Evolutionary conservation across 1,139 yeast genomes (phyloP), one percentile per base, ranked within the genome.

Genomic region (Sugiyamaella grinbergsii): DNA sequence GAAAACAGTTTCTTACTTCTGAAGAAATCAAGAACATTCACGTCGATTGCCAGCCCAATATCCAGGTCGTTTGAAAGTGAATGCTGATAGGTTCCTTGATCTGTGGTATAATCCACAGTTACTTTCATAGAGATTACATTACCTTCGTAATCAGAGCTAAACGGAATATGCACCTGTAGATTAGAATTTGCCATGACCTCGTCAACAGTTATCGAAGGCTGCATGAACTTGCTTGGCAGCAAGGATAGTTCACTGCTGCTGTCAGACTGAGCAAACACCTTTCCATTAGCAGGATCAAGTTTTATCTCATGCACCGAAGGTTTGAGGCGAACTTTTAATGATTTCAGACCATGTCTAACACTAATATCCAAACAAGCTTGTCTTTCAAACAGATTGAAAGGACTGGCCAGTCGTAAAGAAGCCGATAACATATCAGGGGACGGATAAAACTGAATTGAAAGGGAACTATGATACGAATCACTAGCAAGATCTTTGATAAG

Each of bases 1-100:
- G 91, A 82, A 58, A 79, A 83, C 1, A 86, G 70, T 47, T 73
- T 72, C 6, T 76, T 67, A 0, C 76, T 64, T 52, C 78, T 79
- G 69, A 85, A 85, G 11, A 82, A 80, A 64, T 87, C 95, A 60
- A 85, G 91, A 1, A 86, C 94, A 2, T 87, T 79, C 1, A 86
- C 91, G 0, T 90, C 83, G 32, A 86, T 70, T 1, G 81, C 71
- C 4, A 81, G 75, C 3, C 60, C 52, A 11, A 61, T 54, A 24
- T 62, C 62, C 1, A 63, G 52, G 8, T 54, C 53, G 13, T 57
- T 59, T 13, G 52, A 49, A 20, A 57, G 49, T 26, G 53, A 51
- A 34, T 58, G 53, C 15, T 50, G 54, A 36, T 45, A 59, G 5
- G 49, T 51, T 1, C 58, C 63, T 15, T 52, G 53, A 1, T 36